Percentiles rank a stretch among this genome's conserved stretches.
These are phyloP conservation scores for Septoria petroselini DNA, from an alignment of 2,329 filamentous ascomycete species.

Conservation along the genomic window DNA sequence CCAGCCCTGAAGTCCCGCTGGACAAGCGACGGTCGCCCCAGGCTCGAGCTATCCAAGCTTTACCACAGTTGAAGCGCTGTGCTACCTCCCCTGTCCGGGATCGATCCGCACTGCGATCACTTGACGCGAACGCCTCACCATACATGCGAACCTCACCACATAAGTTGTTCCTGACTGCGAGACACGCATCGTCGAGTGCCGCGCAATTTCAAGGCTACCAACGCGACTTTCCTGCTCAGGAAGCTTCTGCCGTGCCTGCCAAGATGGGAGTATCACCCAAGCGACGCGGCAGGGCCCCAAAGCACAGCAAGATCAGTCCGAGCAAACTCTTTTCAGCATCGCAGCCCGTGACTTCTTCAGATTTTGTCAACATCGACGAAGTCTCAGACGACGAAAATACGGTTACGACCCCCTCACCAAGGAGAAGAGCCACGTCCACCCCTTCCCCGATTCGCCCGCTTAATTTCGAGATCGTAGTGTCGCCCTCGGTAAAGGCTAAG, in stretches of 20 bases:
- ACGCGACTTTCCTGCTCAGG: constrained; percentile 30
- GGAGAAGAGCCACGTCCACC: constrained; percentile 30
- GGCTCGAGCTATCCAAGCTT: not conserved
- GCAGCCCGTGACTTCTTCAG: constrained; percentile 19
- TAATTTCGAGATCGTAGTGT: constrained; percentile 19
- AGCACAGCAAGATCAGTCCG: constrained; percentile 3
- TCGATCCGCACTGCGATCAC: constrained; percentile 27
- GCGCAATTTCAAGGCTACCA: constrained; percentile 12
- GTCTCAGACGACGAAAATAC: constrained; percentile 37
- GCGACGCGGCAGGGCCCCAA: constrained; percentile 21
- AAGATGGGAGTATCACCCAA: constrained; percentile 7
- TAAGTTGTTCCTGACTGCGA: constrained; percentile 8
- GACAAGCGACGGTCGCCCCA: not conserved
- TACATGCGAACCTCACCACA: constrained; percentile 13
- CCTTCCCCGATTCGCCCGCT: constrained; percentile 26
- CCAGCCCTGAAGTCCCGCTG: constrained; percentile 2
- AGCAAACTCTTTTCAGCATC: constrained; percentile 18
- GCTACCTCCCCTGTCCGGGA: constrained; percentile 21
- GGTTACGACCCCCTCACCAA: constrained; percentile 35
- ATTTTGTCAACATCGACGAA: constrained; percentile 34
- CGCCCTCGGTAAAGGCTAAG: constrained; percentile 17
- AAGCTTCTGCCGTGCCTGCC: not conserved
- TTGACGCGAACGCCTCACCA: constrained; percentile 29
- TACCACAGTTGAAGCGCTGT: constrained; percentile 9
- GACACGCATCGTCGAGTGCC: not conserved